Base-by-base conservation (phyloP, 1,284 basidiomycete species). In the Kwoniella shivajii region DNA sequence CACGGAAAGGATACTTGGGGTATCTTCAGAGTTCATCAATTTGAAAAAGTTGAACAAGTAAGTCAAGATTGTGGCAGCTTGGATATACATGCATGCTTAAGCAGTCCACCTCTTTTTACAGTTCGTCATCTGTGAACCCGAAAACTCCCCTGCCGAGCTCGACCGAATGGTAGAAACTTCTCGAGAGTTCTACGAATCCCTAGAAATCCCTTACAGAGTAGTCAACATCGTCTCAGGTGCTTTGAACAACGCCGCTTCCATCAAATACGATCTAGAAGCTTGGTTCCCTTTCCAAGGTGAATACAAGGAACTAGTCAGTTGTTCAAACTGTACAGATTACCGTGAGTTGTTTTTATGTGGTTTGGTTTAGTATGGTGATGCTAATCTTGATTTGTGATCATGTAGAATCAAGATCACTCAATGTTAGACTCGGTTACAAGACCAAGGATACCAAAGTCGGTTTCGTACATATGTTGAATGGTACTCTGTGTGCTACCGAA, bases 11-110 rank as follows among this genome's bases (percentile, higher is more conserved):
- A 99, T 72, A 98, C 96, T 80, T 98, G 95, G 93, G 96, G 95
- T 57, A 97, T 98, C 79, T 99, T 99, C 86, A 90, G 96, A 34
- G 94, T 99, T 50, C 96, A 99, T 78, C 96, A 99, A 79, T 99
- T 99, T 69, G 96, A 99, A 80, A 99, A 99, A 81, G 84, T 99
- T 50, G 96, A 99, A 77, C 84, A 85, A 76, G 81, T 81, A 43
- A 48, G 78, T 56, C 0, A 41, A 20, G 1, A 22, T n/a, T 29
- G 1, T 26, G 4, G 11, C 27, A 24, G 9, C 14, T 14, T 18
- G 10, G 10, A 11, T 22, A 11, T 20, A 14, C 20, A n/a, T 29
- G 7, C 11, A 13, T 14, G 30, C 20, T 31, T 13, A 5, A 10
- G n/a, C 42, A 37, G 51, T 37, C 41, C n/a, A 29, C 7, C 24